Base-by-base conservation (phyloP, 768 basidiomycete genomes). In the Russula foetens region DNA sequence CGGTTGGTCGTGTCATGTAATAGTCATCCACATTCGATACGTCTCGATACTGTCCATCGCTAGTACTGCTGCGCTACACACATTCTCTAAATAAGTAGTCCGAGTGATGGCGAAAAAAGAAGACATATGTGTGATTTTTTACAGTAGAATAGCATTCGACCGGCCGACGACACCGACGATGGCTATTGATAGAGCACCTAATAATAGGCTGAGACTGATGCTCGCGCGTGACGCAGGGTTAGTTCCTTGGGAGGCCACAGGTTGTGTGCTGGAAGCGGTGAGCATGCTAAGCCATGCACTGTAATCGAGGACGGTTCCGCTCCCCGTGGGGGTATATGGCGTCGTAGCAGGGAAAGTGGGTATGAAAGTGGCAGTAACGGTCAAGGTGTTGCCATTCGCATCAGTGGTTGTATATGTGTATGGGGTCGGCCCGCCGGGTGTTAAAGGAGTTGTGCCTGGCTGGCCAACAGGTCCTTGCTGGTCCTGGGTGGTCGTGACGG, bases 391-490 rank as follows among this genome's bases (percentile, higher is more conserved):
- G 56, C 72, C 73, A 48, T 54, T 59, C n/a, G 67, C 73, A 49
- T 74, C 65, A 6, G 74, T 74, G 5, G 75, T 76, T 3, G 72
- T 73, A 61, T 72, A 75, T 2, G 51, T 54, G 62, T 68, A 75
- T 1, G 68, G 60, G 1, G 71, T 75, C 12, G 63, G 63, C 17
- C 63, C 66, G 23, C 63, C 56, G 2, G 62, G 39, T 0, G 63
- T 64, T n/a, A 63, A 19, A 5, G 67, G 62, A 3, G 69, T 67
- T 17, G 78, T 31, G 3, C 67, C 75, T 24, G 84, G 83, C 63
- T 80, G 77, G 7, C 78, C 86, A 0, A 87, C 85, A 3, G 84
- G 83, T 0, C 83, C 83, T 63, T 77, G 74, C 2, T 67, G 66
- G 17, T 35, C 55, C 15, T 65, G 31, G 3, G 69, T 46, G 3